These are phyloP conservation scores for Termitomyces sp. DNA, from an alignment of 768 basidiomycete species.

Conservation along the genomic window DNA sequence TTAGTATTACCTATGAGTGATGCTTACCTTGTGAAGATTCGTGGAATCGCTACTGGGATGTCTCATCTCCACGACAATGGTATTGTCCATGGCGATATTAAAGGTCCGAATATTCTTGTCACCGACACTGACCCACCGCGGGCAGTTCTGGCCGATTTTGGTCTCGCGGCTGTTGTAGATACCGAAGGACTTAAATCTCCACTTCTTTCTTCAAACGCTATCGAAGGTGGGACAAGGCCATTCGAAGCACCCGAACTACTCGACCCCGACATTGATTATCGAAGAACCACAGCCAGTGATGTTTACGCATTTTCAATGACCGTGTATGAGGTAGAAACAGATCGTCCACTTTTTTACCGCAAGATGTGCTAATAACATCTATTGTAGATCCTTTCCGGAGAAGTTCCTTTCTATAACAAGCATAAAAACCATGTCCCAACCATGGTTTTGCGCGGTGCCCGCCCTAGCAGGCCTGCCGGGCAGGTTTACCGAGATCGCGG, in stretches of 20 bases:
- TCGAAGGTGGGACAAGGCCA: not conserved
- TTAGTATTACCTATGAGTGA: not conserved
- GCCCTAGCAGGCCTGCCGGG: not conserved
- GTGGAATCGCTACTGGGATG: slow-evolving; percentile 4
- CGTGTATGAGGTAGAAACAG: not conserved
- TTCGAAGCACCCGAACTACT: slow-evolving; percentile 7
- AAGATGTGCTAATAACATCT: too few species aligned
- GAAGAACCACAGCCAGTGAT: slow-evolving; percentile 1
- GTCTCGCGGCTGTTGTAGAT: not conserved
- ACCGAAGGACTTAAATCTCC: not conserved
- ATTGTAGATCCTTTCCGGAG: not conserved
- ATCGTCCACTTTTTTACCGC: not conserved
- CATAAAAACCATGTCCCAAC: not conserved
- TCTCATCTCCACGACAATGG: slow-evolving; percentile 2
- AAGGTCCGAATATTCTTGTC: slow-evolving; percentile 6
- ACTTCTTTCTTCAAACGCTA: not conserved
- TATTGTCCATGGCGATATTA: slow-evolving; percentile 5
- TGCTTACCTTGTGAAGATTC: not conserved
- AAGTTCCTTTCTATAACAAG: not conserved
- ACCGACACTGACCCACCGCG: not conserved
- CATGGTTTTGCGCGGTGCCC: not conserved
- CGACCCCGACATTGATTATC: not conserved
- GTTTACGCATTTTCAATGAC: not conserved
- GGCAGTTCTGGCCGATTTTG: slow-evolving; percentile 6
- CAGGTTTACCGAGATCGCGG: slow-evolving; percentile 2